Base-by-base conservation (phyloP, 129 eudicot species). In the Gnaphalium uliginosum region DNA sequence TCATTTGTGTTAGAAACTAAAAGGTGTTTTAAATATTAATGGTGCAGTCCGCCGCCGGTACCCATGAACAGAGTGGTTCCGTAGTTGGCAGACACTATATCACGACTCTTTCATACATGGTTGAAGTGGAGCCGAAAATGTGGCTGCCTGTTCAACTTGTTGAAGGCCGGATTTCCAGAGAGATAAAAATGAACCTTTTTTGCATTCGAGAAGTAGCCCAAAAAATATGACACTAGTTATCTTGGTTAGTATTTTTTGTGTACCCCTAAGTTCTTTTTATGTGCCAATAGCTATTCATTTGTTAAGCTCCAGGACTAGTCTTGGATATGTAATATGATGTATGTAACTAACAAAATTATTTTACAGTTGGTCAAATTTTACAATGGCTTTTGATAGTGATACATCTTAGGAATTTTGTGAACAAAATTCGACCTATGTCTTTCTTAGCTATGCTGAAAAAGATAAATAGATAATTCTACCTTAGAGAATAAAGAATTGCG, bases 121-220 rank as follows among this genome's bases (percentile, higher is more conserved):
- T 91, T 71, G 86, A 88, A 48, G 91, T 91, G 79, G 84, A 76
- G 84, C 97, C 97, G 66, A 91, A 91, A 79, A 46, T 86, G 77
- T 91, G 97, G 97, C 79, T 91, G 68, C 97, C 94, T n/a, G 95
- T 91, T 78, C 89, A 82, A 56, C 97, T 91, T 66, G 83, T 91
- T 46, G 92, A 91, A 86, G 92, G 94, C 58, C 86, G 88, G 82
- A 82, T 91, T 46, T 86, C 88, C 72, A 81, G 65, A 73, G 97
- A 91, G 81, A 91, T 88, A 72, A 79, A 77, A 68, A 73, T 71
- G 79, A 91, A 91, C 79, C 94, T 91, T 75, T 88, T 83, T 19
- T 86, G 81, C 78, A 86, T 90, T n/a, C 75, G 87, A 62, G 76
- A 81, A 58, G 93, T 68, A 72, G 96, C 91, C 48, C 78, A 76